These are phyloP conservation scores for Corynespora cassiicola DNA, from an alignment of 2,329 filamentous ascomycete genomes.

Conservation along the genomic window DNA sequence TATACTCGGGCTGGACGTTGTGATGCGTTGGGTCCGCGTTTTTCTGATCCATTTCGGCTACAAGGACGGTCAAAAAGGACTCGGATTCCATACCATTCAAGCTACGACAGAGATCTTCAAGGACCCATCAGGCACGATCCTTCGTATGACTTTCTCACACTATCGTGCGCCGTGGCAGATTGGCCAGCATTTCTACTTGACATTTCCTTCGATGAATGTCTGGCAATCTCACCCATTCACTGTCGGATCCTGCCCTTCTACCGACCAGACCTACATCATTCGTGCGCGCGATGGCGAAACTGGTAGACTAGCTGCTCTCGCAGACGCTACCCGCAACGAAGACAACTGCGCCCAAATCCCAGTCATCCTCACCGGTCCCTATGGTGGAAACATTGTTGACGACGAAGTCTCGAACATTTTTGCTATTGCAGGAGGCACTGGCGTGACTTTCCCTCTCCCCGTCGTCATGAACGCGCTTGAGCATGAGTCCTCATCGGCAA, in stretches of 20 bases:
- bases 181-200: slow-evolving; percentile 75
- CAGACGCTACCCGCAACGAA: slow-evolving; percentile 7
- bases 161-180: slow-evolving; percentile 67
- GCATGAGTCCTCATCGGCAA: slow-evolving; percentile 6
- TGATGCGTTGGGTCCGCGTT: slow-evolving; percentile 62
- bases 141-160: slow-evolving; percentile 70
- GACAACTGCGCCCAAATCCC: slow-evolving; percentile 12
- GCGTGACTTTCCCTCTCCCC: slow-evolving; percentile 35
- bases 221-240: slow-evolving; percentile 77
- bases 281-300: slow-evolving; percentile 38
- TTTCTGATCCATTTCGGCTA: slow-evolving; percentile 67
- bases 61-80: slow-evolving; percentile 48
- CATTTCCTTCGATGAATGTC: slow-evolving; percentile 68
- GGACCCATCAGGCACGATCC: slow-evolving; percentile 57
- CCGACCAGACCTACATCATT: slow-evolving; percentile 35
- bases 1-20: slow-evolving; percentile 70
- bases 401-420: slow-evolving; percentile 26
- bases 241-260: slow-evolving; percentile 12
- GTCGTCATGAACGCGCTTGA: slow-evolving; percentile 15
- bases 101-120: slow-evolving; percentile 60
- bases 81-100: slow-evolving; percentile 62
- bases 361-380: slow-evolving; percentile 33
- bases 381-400: slow-evolving; percentile 24
- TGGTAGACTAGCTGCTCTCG: slow-evolving; percentile 26
- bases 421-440: slow-evolving; percentile 37